These are phyloP conservation scores for Alternaria atra DNA, from an alignment of 2,329 filamentous ascomycete genomes.

Conservation along the genomic window DNA sequence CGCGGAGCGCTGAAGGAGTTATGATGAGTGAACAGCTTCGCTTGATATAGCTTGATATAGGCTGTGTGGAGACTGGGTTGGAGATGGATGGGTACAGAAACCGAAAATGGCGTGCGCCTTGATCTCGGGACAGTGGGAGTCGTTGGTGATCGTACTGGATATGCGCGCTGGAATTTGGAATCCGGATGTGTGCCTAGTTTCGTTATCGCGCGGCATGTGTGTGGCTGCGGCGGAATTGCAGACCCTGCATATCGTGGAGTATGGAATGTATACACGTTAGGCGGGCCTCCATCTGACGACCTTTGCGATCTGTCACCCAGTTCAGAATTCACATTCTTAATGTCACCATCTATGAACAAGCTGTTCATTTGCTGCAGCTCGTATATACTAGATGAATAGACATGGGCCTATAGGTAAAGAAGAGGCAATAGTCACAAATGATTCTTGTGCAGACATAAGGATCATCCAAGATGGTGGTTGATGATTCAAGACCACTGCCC, in stretches of 20 bases:
- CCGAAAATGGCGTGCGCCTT: constrained; percentile 1
- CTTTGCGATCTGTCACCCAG: not conserved
- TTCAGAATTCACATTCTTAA: not conserved
- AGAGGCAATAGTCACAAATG: not conserved
- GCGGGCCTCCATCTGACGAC: not conserved
- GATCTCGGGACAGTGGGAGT: not conserved
- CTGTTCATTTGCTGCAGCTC: not conserved
- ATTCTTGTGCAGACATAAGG: constrained; percentile 1
- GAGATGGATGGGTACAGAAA: not conserved
- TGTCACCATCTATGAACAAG: not conserved
- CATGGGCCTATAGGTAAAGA: not conserved
- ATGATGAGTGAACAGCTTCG: constrained; percentile 1
- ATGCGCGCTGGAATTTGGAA: not conserved
- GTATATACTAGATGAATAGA: not conserved
- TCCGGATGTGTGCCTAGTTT: not conserved
- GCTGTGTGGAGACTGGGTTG: not conserved
- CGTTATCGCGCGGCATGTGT: not conserved
- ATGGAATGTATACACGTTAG: not conserved
- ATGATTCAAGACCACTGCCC: constrained; percentile 1
- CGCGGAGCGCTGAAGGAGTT: constrained; percentile 2
- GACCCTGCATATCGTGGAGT: constrained; percentile 1
- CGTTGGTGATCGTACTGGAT: not conserved
- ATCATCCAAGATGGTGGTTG: constrained; percentile 1
- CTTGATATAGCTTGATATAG: constrained; percentile 3
- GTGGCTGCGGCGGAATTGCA: not conserved